phyloP scores from a whole-genome alignment of 306 rosid species.

The Herpetospermum pedunculosum region DNA sequence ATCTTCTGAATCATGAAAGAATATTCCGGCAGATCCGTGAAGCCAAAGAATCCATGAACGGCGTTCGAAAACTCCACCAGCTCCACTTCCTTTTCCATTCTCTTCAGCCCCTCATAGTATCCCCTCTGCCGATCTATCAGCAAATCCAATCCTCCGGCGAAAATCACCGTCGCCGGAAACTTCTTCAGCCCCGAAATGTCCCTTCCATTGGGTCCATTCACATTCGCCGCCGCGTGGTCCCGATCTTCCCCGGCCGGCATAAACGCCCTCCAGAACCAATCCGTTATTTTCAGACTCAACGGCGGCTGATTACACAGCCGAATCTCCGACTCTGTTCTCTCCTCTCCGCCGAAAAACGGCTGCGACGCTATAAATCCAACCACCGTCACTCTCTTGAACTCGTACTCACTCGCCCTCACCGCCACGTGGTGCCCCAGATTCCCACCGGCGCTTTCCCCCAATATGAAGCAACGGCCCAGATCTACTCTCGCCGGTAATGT shows the following conservation, averaged over 20 bases:
- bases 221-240: constrained; percentile 19
- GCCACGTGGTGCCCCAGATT: constrained; percentile 27
- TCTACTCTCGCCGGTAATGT: background rate
- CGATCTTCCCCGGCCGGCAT: constrained; percentile 16
- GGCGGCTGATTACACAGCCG: background rate
- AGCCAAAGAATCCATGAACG: constrained; percentile 11
- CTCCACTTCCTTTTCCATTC: constrained; percentile 12
- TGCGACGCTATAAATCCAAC: constrained; percentile 17
- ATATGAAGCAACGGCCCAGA: constrained; percentile 10
- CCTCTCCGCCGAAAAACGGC: constrained; percentile 26
- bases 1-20: background rate
- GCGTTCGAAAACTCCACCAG: constrained; percentile 14
- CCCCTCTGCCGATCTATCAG: constrained; percentile 17
- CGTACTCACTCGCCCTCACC: background rate
- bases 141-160: constrained; percentile 17
- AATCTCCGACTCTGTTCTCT: constrained; percentile 18
- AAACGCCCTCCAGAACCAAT: constrained; percentile 19
- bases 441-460: constrained; percentile 25
- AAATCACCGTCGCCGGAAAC: constrained; percentile 15
- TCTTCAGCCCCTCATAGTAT: constrained; percentile 15
- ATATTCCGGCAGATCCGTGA: background rate
- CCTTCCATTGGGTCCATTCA: constrained; percentile 7
- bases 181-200: constrained; percentile 8
- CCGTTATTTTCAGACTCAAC: background rate
- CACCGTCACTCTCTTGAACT: background rate